A percentile compares a stretch with the other conserved stretches of the same genome.
phyloP scores from a whole-genome alignment of 2,329 filamentous ascomycete genomes.

The Ophiostoma perfectum region DNA sequence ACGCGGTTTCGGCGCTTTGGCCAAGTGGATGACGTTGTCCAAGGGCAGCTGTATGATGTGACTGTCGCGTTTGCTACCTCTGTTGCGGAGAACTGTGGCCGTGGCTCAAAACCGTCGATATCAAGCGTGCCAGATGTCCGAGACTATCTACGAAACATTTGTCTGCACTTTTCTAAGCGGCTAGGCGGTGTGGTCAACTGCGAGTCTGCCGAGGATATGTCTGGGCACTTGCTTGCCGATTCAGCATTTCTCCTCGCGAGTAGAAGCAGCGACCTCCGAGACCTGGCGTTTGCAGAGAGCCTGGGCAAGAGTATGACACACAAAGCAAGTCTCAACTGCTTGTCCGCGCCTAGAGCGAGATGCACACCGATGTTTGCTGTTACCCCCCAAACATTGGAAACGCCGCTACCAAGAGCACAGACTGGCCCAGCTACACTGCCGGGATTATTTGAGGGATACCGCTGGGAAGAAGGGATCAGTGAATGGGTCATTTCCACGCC shows the following conservation, averaged over 20 bases:
- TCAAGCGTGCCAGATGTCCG: constrained; percentile 31
- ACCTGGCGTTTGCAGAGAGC: constrained; percentile 50
- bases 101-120: constrained; percentile 31
- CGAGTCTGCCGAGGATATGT: constrained; percentile 31
- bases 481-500: constrained; percentile 34
- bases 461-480: constrained; percentile 38
- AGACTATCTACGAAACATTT: constrained; percentile 39
- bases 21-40: background rate
- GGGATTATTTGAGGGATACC: constrained; percentile 30
- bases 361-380: background rate
- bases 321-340: background rate
- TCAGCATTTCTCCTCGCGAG: constrained; percentile 49
- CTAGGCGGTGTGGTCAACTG: constrained; percentile 25
- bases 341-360: background rate
- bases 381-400: background rate
- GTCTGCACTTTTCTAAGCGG: constrained; percentile 35
- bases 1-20: background rate
- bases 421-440: background rate
- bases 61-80: constrained; percentile 40
- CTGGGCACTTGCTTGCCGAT: constrained; percentile 40
- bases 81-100: constrained; percentile 45
- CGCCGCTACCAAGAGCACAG: background rate
- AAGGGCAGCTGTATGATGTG: constrained; percentile 31
- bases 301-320: constrained; percentile 29
- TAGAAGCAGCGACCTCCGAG: constrained; percentile 47